These are phyloP conservation scores for Spinacia oleracea DNA, from an alignment of 179 eudicot genomes.

Conservation along the genomic window DNA sequence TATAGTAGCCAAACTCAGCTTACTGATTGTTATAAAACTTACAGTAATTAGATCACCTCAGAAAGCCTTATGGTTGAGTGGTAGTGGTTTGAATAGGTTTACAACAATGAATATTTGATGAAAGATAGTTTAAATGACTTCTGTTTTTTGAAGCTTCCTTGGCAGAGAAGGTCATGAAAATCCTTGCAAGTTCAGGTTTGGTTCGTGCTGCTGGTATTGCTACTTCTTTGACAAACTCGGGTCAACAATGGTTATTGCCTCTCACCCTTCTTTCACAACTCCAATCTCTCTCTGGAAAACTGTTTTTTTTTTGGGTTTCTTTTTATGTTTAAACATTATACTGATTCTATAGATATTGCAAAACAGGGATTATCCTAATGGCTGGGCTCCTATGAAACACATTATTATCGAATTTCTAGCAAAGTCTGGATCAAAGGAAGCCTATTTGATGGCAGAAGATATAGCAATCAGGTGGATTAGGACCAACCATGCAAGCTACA, in stretches of 20 bases:
- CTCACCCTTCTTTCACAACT: slow-evolving; percentile 1
- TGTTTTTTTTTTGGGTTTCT: not conserved
- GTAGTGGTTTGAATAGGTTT: not conserved
- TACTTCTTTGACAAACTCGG: slow-evolving; percentile 69
- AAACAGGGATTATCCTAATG: slow-evolving; percentile 95
- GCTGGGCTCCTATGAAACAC: slow-evolving; percentile 98
- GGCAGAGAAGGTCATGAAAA: slow-evolving; percentile 56
- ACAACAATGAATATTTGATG: not conserved
- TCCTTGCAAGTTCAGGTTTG: slow-evolving; percentile 69
- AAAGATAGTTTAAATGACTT: slow-evolving; percentile 1
- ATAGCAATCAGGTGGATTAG: slow-evolving; percentile 73
- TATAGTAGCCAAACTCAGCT: not conserved
- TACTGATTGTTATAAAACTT: not conserved
- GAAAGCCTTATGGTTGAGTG: too few species aligned
- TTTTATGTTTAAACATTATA: slow-evolving; percentile 13
- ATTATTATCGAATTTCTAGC: slow-evolving; percentile 77
- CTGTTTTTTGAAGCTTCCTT: slow-evolving; percentile 42
- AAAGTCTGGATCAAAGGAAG: slow-evolving; percentile 61
- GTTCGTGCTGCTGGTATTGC: slow-evolving; percentile 71
- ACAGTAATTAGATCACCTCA: not conserved
- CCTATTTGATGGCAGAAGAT: slow-evolving; percentile 62
- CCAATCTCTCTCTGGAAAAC: not conserved
- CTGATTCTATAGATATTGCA: slow-evolving; percentile 8
- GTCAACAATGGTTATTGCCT: slow-evolving; percentile 77
- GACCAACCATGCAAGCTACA: slow-evolving; percentile 73